These are phyloP conservation scores for Larix sibirica DNA, from an alignment of 83 land plant genomes.

Conservation along the genomic window DNA sequence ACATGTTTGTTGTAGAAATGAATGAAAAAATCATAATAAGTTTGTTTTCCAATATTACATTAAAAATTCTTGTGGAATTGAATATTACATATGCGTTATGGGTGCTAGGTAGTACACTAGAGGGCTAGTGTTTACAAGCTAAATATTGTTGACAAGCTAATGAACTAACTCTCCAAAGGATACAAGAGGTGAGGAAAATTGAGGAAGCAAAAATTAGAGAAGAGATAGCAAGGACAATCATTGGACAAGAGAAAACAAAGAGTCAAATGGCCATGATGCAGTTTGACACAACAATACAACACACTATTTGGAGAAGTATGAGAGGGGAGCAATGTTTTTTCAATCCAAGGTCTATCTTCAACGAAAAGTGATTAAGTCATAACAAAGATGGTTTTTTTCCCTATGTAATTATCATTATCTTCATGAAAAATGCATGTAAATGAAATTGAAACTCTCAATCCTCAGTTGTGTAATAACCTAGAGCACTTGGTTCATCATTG, in stretches of 20 bases:
- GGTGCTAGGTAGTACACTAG: background rate
- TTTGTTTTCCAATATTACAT: background rate
- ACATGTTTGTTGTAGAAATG: too few relatives aligned
- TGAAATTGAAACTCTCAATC: background rate
- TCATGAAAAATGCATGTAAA: background rate
- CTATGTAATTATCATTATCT: background rate
- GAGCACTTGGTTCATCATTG: background rate
- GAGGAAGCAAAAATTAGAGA: slow-evolving; percentile 19
- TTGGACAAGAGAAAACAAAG: slow-evolving; percentile 17
- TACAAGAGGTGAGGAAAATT: slow-evolving; percentile 18
- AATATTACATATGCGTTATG: too few relatives aligned
- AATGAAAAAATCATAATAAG: slow-evolving; percentile 19
- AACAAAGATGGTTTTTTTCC: background rate
- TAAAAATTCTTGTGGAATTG: background rate
- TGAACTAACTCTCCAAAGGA: slow-evolving; percentile 20
- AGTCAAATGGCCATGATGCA: slow-evolving; percentile 16
- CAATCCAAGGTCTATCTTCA: background rate
- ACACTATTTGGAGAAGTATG: background rate
- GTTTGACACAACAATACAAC: slow-evolving; percentile 11
- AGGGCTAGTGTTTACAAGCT: background rate
- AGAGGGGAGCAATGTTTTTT: background rate
- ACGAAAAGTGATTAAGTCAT: background rate
- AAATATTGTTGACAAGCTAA: slow-evolving; percentile 3
- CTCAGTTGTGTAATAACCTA: too few relatives aligned
- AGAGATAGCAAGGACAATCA: slow-evolving; percentile 14